phyloP scores from a whole-genome alignment of 495 filamentous ascomycete species.

The Penicillium roqueforti region DNA sequence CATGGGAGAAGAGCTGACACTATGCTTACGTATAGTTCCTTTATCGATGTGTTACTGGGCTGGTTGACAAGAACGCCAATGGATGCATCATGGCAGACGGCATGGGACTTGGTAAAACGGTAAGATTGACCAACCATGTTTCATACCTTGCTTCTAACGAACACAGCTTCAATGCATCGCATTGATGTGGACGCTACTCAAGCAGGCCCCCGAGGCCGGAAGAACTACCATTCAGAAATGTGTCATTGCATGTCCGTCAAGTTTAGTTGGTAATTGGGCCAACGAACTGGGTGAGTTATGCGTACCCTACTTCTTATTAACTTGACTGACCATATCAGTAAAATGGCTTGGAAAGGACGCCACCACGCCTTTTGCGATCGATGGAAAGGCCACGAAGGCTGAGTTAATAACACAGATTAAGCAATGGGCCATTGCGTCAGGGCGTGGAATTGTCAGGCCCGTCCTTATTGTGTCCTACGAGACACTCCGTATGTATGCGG shows the following conservation, averaged over 20 bases:
- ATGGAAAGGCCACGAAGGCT: constrained; percentile 93
- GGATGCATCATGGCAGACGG: constrained; percentile 99
- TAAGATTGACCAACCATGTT: constrained; percentile 31
- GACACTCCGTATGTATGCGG: constrained; percentile 84
- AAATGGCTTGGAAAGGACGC: constrained; percentile 93
- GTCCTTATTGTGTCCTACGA: constrained; percentile 99
- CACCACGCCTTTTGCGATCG: constrained; percentile 89
- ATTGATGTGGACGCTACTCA: constrained; percentile 92
- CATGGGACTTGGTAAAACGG: constrained; percentile 96
- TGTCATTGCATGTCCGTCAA: constrained; percentile 97
- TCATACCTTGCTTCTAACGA: constrained; percentile 31
- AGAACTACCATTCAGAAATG: constrained; percentile 95
- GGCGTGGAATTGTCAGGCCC: constrained; percentile 84
- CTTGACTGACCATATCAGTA: constrained; percentile 13
- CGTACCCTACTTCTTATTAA: background rate
- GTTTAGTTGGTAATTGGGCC: constrained; percentile 95
- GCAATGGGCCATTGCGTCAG: constrained; percentile 90
- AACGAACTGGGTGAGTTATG: constrained; percentile 61
- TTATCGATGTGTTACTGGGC: constrained; percentile 86
- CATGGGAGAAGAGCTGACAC: constrained; percentile 1
- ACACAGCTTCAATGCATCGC: constrained; percentile 65
- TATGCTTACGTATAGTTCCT: constrained; percentile 56
- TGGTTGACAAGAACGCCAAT: constrained; percentile 91
- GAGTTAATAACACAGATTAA: constrained; percentile 84
- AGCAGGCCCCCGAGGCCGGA: constrained; percentile 91